Base-by-base conservation (phyloP, 2,329 filamentous ascomycete genomes). In the Immersiporthe knoxdaviesiana region DNA sequence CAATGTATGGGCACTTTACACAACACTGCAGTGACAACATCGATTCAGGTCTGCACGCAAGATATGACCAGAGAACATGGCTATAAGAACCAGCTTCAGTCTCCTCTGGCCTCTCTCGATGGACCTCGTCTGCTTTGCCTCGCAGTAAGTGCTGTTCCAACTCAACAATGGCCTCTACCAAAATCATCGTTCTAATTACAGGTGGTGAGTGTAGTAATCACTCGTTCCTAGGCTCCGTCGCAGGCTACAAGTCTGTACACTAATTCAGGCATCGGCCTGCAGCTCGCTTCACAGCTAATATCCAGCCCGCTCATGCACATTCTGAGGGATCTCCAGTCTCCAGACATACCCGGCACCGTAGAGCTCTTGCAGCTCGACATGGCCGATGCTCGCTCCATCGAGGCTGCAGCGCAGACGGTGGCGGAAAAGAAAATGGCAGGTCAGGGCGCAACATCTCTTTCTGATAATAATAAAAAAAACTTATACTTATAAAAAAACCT, bases 281-380 rank as follows among this genome's bases (percentile, higher is more conserved):
- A 63, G 61, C 39, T 63, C 5, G 61, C 30, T 27, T 41, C 61
- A 11, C 61, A 63, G 44, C 61, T 63, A 3, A 39, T 63, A 6
- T 21, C 24, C 7, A 39, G 35, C 24, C 39, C 41, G 11, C 32
- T 24, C 39, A 63, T n/a, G n/a, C 41, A 63, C 21, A 24, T 63
- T 21, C 61, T 63, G 24, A 50, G 32, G 27, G 24, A 32, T 11
- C 27, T 63, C 2, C 61, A 35, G 27, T 50, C 61, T 30, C 61
- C 39, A 18, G 24, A 47, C 10, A 24, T 50, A 2, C 27, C 61
- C 7, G 61, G 61, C 14, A 63, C 61, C 3, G 61, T 50, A 32
- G 39, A 63, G 30, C 61, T 63, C 8, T 47, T 63, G 16, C 41
- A 47, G 12, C 11, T 63, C 6, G 61, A 63, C 44, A 16, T 63